A percentile compares a stretch with the other conserved stretches of the same genome.
phyloP scores from a whole-genome alignment of 169 alveolate species.

The Eimeria tenella region DNA sequence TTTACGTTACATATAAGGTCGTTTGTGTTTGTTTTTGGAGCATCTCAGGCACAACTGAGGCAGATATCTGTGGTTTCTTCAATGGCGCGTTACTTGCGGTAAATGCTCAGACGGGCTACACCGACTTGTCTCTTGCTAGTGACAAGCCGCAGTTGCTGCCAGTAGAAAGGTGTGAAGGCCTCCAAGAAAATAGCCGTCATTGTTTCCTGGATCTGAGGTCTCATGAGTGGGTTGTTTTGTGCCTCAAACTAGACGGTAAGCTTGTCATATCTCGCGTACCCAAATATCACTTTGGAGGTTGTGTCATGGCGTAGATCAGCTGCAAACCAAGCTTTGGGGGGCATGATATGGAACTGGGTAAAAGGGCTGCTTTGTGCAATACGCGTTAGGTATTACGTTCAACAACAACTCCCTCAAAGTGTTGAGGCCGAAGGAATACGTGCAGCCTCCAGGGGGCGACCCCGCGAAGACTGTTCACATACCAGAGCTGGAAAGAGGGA shows the following conservation, averaged over 20 bases:
- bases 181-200: constrained; percentile 80
- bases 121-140: constrained; percentile 51
- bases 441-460: constrained; percentile 88
- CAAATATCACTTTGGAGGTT: not conserved
- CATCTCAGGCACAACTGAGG: constrained; percentile 79
- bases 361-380: not conserved
- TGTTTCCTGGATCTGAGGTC: constrained; percentile 91
- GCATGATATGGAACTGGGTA: not conserved
- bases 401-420: constrained; percentile 87
- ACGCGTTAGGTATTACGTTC: constrained; percentile 82
- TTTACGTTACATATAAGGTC: no score
- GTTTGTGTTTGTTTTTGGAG: not conserved
- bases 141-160: constrained; percentile 78
- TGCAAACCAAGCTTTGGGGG: not conserved
- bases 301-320: not conserved
- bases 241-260: constrained; percentile 89
- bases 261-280: not conserved
- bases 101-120: constrained; percentile 76
- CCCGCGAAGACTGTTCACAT: constrained; percentile 80
- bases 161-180: constrained; percentile 80
- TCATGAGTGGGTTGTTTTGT: constrained; percentile 86
- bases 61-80: constrained; percentile 79
- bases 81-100: constrained; percentile 82
- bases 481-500: constrained; percentile 56
- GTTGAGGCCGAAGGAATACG: constrained; percentile 90